A percentile compares a stretch with the other conserved stretches of the same genome.
Conservation (phyloP, 768 basidiomycete species). For the Mycena sanguinolenta region DNA sequence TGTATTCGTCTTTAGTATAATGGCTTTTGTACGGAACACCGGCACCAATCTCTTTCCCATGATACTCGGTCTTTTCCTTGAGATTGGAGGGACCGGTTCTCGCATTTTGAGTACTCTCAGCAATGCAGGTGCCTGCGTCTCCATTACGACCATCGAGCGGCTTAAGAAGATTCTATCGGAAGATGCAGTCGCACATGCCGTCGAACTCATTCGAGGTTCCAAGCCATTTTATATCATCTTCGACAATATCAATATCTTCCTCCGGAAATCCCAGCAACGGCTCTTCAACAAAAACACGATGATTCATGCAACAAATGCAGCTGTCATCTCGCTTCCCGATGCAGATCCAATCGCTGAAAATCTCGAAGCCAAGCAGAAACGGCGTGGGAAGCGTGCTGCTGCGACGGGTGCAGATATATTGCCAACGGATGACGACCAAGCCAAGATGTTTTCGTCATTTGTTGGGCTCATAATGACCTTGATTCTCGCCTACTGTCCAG, state of each 20-base stretch:
- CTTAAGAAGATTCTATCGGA: constrained; percentile 44
- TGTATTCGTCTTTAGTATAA: constrained; percentile 39
- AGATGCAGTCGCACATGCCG: constrained; percentile 41
- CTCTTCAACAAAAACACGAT: too few species aligned
- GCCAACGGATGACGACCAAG: constrained; percentile 36
- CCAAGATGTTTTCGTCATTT: constrained; percentile 28
- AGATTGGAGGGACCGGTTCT: constrained; percentile 45
- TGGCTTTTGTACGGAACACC: too few species aligned
- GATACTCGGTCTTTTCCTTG: constrained; percentile 47
- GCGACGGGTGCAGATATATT: constrained; percentile 38
- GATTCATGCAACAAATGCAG: too few species aligned
- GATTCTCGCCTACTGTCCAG: constrained; percentile 36
- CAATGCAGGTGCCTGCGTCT: constrained; percentile 45
- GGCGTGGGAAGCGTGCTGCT: constrained; percentile 37
- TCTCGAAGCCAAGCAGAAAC: constrained; percentile 31
- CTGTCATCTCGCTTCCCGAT: too few species aligned
- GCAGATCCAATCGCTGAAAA: too few species aligned
- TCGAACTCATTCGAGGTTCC: constrained; percentile 41
- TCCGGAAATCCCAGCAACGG: too few species aligned
- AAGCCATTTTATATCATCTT: constrained; percentile 40
- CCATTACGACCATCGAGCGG: constrained; percentile 43
- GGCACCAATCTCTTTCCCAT: constrained; percentile 46
- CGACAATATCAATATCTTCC: constrained; percentile 51
- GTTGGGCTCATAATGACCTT: constrained; percentile 30
- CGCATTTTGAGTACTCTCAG: constrained; percentile 45